A percentile compares a stretch with the other conserved stretches of the same genome.
Evolutionary conservation across 805 yeast species (phyloP).

Genomic region (Ogataea thermomethanolica): DNA sequence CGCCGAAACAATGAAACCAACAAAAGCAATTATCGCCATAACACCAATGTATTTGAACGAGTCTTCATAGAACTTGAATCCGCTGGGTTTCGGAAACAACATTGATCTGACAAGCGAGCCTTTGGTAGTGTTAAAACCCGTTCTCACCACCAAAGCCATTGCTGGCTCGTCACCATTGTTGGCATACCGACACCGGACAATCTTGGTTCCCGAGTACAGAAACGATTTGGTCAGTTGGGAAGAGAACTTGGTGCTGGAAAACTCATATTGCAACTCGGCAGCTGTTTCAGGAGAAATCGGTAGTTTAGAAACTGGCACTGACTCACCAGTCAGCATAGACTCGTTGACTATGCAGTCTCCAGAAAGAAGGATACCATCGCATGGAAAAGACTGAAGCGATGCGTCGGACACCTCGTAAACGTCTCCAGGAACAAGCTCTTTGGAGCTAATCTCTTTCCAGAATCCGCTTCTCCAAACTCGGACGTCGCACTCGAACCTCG

Average conservation of each 20-base stretch:
- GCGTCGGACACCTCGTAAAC: constrained; percentile 91
- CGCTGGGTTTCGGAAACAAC: constrained; percentile 94
- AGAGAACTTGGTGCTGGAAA: constrained; percentile 53
- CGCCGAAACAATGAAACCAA: constrained; percentile 84
- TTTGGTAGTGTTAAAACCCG: constrained; percentile 94
- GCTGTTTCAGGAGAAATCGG: constrained; percentile 64
- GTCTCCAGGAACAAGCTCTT: constrained; percentile 93
- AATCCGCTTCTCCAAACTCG: constrained; percentile 90
- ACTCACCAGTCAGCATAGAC: constrained; percentile 97
- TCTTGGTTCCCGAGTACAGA: constrained; percentile 83
- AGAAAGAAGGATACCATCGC: constrained; percentile 80
- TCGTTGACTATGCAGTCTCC: constrained; percentile 98
- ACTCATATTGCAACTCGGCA: constrained; percentile 52
- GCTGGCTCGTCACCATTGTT: constrained; percentile 62
- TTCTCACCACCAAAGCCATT: constrained; percentile 79
- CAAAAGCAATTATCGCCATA: constrained; percentile 78
- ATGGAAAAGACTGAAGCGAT: constrained; percentile 67
- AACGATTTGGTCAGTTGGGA: constrained; percentile 69
- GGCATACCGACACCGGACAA: constrained; percentile 75
- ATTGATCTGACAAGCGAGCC: constrained; percentile 92
- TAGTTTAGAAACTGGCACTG: constrained; percentile 88
- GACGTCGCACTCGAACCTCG: constrained; percentile 72
- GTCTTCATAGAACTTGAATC: constrained; percentile 89
- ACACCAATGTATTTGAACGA: constrained; percentile 95
- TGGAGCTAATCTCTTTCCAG: constrained; percentile 78